Evolutionary conservation across 1,284 basidiomycete genomes (phyloP).

Genomic region (Papiliotrema laurentii): DNA sequence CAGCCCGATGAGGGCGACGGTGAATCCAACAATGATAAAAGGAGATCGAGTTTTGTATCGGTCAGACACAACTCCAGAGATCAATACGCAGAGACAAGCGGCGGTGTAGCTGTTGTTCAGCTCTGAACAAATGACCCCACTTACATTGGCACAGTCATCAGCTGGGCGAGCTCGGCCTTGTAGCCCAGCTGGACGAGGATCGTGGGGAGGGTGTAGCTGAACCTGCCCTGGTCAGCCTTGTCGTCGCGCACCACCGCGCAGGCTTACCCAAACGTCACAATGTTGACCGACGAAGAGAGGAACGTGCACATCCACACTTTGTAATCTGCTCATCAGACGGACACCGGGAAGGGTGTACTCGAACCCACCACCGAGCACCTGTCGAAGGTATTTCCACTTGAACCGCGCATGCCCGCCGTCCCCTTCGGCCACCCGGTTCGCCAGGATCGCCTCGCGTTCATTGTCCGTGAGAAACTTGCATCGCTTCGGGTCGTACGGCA

Average conservation of each 20-base stretch:
- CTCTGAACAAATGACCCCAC: no score
- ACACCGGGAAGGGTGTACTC: background rate
- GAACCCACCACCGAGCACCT: background rate
- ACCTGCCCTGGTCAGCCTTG: no score
- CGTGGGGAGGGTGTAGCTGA: slow-evolving; percentile 20
- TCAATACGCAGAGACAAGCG: slow-evolving; percentile 6
- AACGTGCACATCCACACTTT: slow-evolving; percentile 6
- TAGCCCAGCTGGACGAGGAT: slow-evolving; percentile 25
- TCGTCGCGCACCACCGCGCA: no score
- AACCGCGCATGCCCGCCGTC: slow-evolving; percentile 13
- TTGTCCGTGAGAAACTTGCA: slow-evolving; percentile 13
- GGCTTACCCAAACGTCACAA: slow-evolving; percentile 11
- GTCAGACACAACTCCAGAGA: slow-evolving; percentile 15
- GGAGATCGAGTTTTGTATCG: slow-evolving; percentile 11
- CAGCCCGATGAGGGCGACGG: slow-evolving; percentile 19
- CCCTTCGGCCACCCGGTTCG: slow-evolving; percentile 7
- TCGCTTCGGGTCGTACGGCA: slow-evolving; percentile 15
- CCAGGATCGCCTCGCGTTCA: slow-evolving; percentile 12
- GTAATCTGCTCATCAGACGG: background rate
- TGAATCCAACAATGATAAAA: slow-evolving; percentile 15
- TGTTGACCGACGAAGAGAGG: slow-evolving; percentile 14
- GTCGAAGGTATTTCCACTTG: slow-evolving; percentile 4
- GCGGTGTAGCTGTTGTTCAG: no score
- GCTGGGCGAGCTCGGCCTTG: slow-evolving; percentile 22
- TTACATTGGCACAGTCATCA: slow-evolving; percentile 26